These are phyloP conservation scores for Rhizoclosmatium globosum DNA, from an alignment of 192 early-diverging fungal genomes.

Conservation along the genomic window DNA sequence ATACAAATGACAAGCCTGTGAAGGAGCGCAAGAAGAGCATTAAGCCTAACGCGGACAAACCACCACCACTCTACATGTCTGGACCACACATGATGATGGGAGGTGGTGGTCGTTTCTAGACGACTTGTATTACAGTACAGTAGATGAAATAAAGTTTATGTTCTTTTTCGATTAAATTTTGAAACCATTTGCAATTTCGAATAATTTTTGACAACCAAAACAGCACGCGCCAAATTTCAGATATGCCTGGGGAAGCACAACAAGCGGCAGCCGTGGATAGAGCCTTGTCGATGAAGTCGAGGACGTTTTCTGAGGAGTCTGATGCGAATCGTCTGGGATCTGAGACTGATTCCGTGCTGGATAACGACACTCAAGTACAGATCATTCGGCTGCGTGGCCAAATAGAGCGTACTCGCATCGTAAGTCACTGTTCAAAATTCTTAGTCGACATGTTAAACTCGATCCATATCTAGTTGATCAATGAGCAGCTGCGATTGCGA, in stretches of 20 bases:
- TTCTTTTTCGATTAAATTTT: too few relatives aligned
- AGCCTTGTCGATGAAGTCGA: too few relatives aligned
- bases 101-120: background rate
- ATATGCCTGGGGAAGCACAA: too few relatives aligned
- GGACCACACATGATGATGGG: background rate
- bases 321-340: too few relatives aligned
- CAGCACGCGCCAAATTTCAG: too few relatives aligned
- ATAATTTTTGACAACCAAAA: too few relatives aligned
- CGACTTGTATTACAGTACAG: too few relatives aligned
- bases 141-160: too few relatives aligned
- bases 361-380: constrained; percentile 20
- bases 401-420: constrained; percentile 21
- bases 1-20: background rate
- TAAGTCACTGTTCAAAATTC: background rate
- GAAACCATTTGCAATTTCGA: too few relatives aligned
- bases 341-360: background rate
- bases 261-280: too few relatives aligned
- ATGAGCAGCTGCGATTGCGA: constrained; percentile 20
- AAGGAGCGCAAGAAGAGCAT: background rate
- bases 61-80: background rate
- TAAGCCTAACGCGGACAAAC: background rate
- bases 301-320: too few relatives aligned
- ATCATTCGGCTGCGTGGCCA: constrained; percentile 17
- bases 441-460: too few relatives aligned
- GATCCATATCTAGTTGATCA: constrained; percentile 8